Base-by-base conservation (phyloP, 768 basidiomycete species). In the Leccinum variicolor region DNA sequence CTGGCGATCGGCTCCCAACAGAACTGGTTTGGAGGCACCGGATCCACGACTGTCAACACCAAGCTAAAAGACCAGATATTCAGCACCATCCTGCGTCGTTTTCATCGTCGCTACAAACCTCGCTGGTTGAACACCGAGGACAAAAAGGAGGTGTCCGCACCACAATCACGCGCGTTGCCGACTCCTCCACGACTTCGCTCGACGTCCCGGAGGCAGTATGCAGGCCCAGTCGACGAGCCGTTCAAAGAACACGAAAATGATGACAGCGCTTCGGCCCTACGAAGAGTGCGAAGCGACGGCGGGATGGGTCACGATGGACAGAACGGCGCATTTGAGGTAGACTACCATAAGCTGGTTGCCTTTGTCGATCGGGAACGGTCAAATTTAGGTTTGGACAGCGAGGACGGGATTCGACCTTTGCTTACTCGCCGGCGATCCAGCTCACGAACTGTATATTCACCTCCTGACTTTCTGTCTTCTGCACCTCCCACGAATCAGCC, bases 11-110 rank as follows among this genome's bases (percentile, higher is more conserved):
- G 60, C 3, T 73, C 52, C 36, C 66, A 77, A 19, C 77, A 78
- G 13, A 80, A 80, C 48, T 82, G 81, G 77, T 94, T 94, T 63
- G 92, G 89, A 33, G 96, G 95, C 3, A 90, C 88, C 2, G 96
- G 96, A 1, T 92, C 90, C 14, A 98, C 97, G 6, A 82, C 87
- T 53, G 94, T 98, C 58, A 98, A 99, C 72, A 93, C 90, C 39
- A 91, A 85, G 70, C 77, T 99, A 57, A 95, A 94, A 73, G 94
- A 98, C 67, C 94, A 96, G 64, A 93, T 99, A 48, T 96, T 99
- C 69, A 90, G 84, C 59, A 90, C 91, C 17, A 85, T 98, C 31
- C 76, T 98, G 60, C 84, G 86, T 50, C 80, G 90, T 57, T 83
- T 93, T 57, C 80, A 82, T 39, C 82, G 83, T 62, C 82, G 82